Conservation (phyloP, 1,284 basidiomycete genomes). For the Chalciporus piperatoides region DNA sequence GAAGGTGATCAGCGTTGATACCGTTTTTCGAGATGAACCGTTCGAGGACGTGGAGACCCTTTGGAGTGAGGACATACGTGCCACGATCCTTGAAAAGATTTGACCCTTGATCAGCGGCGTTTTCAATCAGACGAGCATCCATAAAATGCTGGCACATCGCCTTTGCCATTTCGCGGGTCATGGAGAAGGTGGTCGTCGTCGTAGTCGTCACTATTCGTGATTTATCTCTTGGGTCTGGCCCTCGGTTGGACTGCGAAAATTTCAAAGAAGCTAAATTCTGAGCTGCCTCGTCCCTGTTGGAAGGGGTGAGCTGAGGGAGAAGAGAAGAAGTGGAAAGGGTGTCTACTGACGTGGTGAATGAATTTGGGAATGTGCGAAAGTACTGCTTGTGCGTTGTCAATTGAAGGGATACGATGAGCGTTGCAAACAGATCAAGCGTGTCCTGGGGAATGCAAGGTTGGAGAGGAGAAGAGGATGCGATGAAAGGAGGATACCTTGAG, state of each 20-base stretch:
- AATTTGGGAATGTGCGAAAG: slow-evolving; percentile 93
- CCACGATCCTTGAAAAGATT: slow-evolving; percentile 97
- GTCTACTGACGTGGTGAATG: slow-evolving; percentile 84
- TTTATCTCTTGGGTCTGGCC: slow-evolving; percentile 96
- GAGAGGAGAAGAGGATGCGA: background rate
- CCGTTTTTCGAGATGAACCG: slow-evolving; percentile 99
- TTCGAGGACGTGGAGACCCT: slow-evolving; percentile 97
- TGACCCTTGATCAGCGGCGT: slow-evolving; percentile 85
- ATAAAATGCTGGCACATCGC: slow-evolving; percentile 99
- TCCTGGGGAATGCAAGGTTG: slow-evolving; percentile 55
- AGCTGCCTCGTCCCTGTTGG: slow-evolving; percentile 87
- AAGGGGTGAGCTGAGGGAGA: slow-evolving; percentile 18
- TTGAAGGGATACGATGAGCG: slow-evolving; percentile 91
- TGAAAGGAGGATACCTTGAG: slow-evolving; percentile 61
- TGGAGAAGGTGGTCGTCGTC: slow-evolving; percentile 98
- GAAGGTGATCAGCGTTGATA: slow-evolving; percentile 90
- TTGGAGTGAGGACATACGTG: slow-evolving; percentile 93
- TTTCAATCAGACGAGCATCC: slow-evolving; percentile 97
- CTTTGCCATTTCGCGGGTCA: slow-evolving; percentile 99
- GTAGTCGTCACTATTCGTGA: slow-evolving; percentile 97
- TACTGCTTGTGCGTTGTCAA: slow-evolving; percentile 90
- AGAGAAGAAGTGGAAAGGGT: slow-evolving; percentile 6
- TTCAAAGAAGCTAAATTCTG: slow-evolving; percentile 93
- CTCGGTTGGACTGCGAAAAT: slow-evolving; percentile 98
- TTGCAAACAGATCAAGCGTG: slow-evolving; percentile 97